These are phyloP conservation scores for Dothistroma pini DNA, from an alignment of 2,329 filamentous ascomycete species.

Conservation along the genomic window DNA sequence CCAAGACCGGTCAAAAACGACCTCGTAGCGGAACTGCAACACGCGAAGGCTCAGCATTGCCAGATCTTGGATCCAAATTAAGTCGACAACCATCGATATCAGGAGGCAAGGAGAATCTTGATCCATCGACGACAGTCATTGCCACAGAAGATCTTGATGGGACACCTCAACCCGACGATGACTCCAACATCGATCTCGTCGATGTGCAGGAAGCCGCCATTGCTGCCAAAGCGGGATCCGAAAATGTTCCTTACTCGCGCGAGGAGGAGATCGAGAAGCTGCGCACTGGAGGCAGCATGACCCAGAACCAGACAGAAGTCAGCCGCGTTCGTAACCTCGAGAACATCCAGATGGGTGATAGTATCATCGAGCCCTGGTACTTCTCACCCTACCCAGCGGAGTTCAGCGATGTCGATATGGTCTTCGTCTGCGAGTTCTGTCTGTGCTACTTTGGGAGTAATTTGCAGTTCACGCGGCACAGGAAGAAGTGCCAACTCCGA, in stretches of 20 bases:
- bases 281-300: slow-evolving; percentile 94
- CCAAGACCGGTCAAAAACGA: slow-evolving; percentile 47
- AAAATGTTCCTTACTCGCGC: slow-evolving; percentile 59
- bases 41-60: slow-evolving; percentile 37
- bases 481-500: slow-evolving; percentile 81
- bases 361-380: slow-evolving; percentile 96
- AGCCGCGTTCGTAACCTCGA: slow-evolving; percentile 93
- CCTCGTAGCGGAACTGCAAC: slow-evolving; percentile 43
- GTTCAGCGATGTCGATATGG: slow-evolving; percentile 82
- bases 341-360: slow-evolving; percentile 88
- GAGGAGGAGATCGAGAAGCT: slow-evolving; percentile 97
- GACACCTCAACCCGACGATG: slow-evolving; percentile 51
- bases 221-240: slow-evolving; percentile 50
- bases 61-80: slow-evolving; percentile 55
- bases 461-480: slow-evolving; percentile 79
- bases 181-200: slow-evolving; percentile 51
- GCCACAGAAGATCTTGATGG: slow-evolving; percentile 46
- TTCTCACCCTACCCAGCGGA: slow-evolving; percentile 94
- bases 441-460: slow-evolving; percentile 82
- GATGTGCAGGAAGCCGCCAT: slow-evolving; percentile 52
- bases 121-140: slow-evolving; percentile 43
- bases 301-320: slow-evolving; percentile 95
- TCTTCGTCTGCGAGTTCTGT: slow-evolving; percentile 98
- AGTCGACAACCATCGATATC: slow-evolving; percentile 50
- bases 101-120: slow-evolving; percentile 59